Base-by-base conservation (phyloP, 2,329 filamentous ascomycete species). In the Fusarium denticulatum region DNA sequence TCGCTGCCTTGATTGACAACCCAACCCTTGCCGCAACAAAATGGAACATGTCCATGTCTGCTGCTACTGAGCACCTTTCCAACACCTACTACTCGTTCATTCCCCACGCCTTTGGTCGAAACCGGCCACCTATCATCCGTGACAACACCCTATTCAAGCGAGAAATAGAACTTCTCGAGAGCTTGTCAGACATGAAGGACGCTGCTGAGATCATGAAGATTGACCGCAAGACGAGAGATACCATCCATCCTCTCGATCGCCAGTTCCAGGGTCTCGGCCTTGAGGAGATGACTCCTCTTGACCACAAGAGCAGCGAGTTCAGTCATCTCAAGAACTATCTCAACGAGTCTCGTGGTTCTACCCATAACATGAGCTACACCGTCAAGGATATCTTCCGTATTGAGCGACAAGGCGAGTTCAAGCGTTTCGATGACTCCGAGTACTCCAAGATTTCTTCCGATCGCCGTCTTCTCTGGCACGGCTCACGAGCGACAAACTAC, bases 381-480 rank as follows among this genome's bases (percentile, higher is more conserved):
- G 84, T 97, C 18, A 83, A 92, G 67, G 87, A 94, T 53, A 95
- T 97, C 73, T 97, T 97, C 87, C 91, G 94, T 43, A 93, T 97
- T 72, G 90, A 95, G 79, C 91, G 95, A 3, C 80, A 89, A 22
- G 93, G 93, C 46, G 95, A 97, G 81, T 82, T 85, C 12, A 87
- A 90, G 2, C 91, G 93, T 3, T 95, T 96, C 77, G 82, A 90
- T 9, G 82, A 87, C 46, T 90, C 88, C 47, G 60, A 80, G 13
- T 91, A 86, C 67, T 81, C 88, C 28, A 86, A 87, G 53, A 79
- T 86, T 15, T 83, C 86, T n/a, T 88, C 88, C 53, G 89, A 96
- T 79, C 89, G 92, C 30, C 90, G 93, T 24, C 89, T 97, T 3
- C 87, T 97, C 6, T 97, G 95, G 95, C 95, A 97, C 79, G 94